These are phyloP conservation scores for Solanum appendiculatum DNA, from an alignment of 257 asterid genomes.

Conservation along the genomic window DNA sequence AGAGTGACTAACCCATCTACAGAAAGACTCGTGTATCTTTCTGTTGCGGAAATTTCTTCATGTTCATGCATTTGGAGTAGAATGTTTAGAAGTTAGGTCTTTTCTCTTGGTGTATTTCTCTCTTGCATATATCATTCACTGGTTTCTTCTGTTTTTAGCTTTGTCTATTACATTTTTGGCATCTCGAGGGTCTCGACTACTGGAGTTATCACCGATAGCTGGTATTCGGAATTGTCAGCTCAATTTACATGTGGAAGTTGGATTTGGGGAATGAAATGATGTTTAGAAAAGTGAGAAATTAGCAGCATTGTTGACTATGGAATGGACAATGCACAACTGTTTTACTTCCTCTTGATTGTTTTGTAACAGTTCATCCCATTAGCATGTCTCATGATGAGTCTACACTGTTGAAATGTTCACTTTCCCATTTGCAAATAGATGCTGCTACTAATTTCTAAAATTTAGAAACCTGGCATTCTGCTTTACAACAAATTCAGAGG, in stretches of 20 bases:
- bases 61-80: neutral
- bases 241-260: neutral
- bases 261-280: neutral
- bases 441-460: too few relatives aligned
- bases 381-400: neutral
- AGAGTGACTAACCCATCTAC: neutral
- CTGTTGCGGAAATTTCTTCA: neutral
- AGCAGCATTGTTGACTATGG: neutral
- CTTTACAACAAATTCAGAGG: too few relatives aligned
- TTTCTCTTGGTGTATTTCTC: neutral
- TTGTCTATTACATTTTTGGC: neutral
- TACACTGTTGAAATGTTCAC: too few relatives aligned
- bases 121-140: neutral
- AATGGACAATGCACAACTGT: neutral
- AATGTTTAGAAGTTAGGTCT: neutral
- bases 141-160: neutral
- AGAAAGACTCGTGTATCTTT: neutral
- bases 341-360: neutral
- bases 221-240: neutral
- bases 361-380: neutral
- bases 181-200: neutral
- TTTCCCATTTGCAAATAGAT: too few relatives aligned
- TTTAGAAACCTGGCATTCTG: too few relatives aligned
- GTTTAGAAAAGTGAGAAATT: neutral
- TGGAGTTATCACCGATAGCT: neutral